phyloP scores from a whole-genome alignment of 2,329 filamentous ascomycete species.

The Plenodomus tracheiphilus region DNA sequence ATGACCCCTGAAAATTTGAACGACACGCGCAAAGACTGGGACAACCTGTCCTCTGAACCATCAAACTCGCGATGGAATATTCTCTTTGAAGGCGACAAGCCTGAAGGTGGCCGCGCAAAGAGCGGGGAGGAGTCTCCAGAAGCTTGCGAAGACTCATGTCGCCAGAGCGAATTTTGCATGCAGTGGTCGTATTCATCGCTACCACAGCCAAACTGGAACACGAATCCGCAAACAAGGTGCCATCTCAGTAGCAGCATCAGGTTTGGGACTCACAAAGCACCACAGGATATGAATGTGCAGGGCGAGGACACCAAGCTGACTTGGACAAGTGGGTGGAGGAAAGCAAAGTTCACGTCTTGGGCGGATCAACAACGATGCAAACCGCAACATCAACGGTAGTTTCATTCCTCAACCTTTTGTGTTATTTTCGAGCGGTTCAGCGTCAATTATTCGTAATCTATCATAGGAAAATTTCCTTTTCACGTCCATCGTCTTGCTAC shows the following conservation, averaged over 20 bases:
- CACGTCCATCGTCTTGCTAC: too few relatives aligned
- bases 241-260: constrained; percentile 39
- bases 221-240: constrained; percentile 37
- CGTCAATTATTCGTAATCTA: not conserved
- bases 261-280: constrained; percentile 22
- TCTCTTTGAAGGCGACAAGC: constrained; percentile 26
- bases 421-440: constrained; percentile 3
- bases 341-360: constrained; percentile 31
- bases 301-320: constrained; percentile 11
- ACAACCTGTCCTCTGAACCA: constrained; percentile 36
- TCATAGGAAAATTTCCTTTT: too few relatives aligned
- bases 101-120: constrained; percentile 17
- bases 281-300: constrained; percentile 14
- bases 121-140: constrained; percentile 31
- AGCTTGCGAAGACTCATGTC: constrained; percentile 34
- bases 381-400: constrained; percentile 8
- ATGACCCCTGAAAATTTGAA: constrained; percentile 30
- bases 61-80: constrained; percentile 40
- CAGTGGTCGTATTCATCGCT: constrained; percentile 40
- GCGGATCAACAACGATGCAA: constrained; percentile 35
- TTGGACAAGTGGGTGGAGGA: constrained; percentile 40
- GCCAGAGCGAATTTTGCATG: constrained; percentile 32
- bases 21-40: constrained; percentile 34
- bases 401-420: not conserved
- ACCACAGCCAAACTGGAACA: constrained; percentile 31